phyloP scores from a whole-genome alignment of 164 flowering plant species.

The Aristolochia californica region DNA sequence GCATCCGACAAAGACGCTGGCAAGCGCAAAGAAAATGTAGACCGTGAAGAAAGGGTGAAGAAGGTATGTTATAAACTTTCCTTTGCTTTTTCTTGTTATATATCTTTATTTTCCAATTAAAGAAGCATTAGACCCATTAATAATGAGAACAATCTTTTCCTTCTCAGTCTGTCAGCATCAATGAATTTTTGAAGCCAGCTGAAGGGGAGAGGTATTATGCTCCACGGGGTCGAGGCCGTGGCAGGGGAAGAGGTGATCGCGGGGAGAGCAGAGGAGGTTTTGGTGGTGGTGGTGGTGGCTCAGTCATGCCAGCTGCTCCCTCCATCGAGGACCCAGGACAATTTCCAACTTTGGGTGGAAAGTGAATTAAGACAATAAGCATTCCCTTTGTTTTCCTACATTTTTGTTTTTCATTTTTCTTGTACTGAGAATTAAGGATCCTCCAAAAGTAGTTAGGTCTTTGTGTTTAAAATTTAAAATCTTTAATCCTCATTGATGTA shows the following conservation, averaged over 20 bases:
- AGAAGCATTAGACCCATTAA: too few species aligned
- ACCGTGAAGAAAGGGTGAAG: constrained; percentile 28
- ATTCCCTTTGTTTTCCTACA: neutral
- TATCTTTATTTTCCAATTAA: neutral
- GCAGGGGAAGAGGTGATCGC: constrained; percentile 48
- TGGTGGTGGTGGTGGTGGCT: constrained; percentile 16
- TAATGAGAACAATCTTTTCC: neutral
- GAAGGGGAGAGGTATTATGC: constrained; percentile 56
- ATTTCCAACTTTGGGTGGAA: constrained; percentile 14
- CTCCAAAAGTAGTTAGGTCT: constrained; percentile 3
- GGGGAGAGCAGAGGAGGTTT: constrained; percentile 52
- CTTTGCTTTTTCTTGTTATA: neutral
- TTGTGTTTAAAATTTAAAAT: constrained; percentile 1
- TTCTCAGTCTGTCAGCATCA: constrained; percentile 67
- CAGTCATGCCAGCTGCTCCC: constrained; percentile 5
- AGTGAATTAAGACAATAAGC: neutral
- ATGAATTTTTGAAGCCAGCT: constrained; percentile 85
- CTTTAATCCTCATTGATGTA: constrained; percentile 6
- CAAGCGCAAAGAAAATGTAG: constrained; percentile 24
- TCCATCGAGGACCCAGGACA: constrained; percentile 15
- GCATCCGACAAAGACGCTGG: constrained; percentile 25
- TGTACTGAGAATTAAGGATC: constrained; percentile 6
- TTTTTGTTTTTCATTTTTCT: constrained; percentile 1
- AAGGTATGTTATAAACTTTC: constrained; percentile 18
- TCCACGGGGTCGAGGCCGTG: constrained; percentile 69